Percentiles rank a stretch among this genome's conserved stretches.
These are phyloP conservation scores for Thermothelomyces thermophilus DNA, from an alignment of 2,329 filamentous ascomycete species.

Conservation along the genomic window DNA sequence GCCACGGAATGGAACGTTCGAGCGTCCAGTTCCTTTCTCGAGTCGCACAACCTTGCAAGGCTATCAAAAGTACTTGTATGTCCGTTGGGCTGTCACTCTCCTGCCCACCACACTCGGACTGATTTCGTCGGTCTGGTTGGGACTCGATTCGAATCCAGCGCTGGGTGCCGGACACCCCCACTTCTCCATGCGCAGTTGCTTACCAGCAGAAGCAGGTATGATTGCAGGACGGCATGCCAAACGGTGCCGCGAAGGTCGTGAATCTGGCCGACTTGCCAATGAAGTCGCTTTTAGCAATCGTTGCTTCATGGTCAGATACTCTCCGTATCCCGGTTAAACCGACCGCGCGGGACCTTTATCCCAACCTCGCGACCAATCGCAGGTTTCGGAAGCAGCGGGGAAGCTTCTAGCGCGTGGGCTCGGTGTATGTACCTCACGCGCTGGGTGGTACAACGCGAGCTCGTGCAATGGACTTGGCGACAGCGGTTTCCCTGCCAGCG, in stretches of 20 bases:
- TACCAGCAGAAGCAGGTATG: neutral
- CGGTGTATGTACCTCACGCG: neutral
- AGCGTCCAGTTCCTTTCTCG: neutral
- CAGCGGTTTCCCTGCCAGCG: neutral
- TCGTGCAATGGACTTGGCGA: neutral
- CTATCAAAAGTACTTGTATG: no score
- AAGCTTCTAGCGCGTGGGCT: slow-evolving; percentile 7
- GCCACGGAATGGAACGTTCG: slow-evolving; percentile 3
- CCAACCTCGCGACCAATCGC: slow-evolving; percentile 3
- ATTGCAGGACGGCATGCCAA: neutral
- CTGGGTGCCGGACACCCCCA: neutral
- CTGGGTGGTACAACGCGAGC: no score
- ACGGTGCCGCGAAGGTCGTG: no score
- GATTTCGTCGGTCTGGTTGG: neutral
- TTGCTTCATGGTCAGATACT: neutral
- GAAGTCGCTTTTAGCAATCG: no score
- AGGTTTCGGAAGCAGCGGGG: slow-evolving; percentile 2
- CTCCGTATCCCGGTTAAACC: neutral
- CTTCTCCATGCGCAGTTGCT: neutral
- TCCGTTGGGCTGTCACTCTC: no score
- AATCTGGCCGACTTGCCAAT: neutral
- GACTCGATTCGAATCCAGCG: neutral
- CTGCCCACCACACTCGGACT: neutral
- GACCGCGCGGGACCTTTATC: neutral
- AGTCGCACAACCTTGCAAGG: slow-evolving; percentile 10